Conservation (phyloP, 2,329 filamentous ascomycete genomes). For the Didymosphaeria variabile region DNA sequence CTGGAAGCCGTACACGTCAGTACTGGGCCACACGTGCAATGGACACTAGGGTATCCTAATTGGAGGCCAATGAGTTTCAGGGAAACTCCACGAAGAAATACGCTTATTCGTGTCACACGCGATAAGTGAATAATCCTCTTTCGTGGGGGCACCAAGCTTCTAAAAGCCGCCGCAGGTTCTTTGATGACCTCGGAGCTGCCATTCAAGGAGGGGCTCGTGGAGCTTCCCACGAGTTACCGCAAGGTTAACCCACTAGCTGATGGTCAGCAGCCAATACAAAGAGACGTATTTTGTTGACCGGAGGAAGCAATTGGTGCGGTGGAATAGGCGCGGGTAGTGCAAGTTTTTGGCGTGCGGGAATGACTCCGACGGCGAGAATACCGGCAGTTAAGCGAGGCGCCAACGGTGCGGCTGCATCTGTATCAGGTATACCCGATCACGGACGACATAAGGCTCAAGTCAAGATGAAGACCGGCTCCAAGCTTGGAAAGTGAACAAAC, state of each 20-base stretch:
- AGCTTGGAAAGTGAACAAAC: neutral
- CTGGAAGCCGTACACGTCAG: slow-evolving; percentile 1
- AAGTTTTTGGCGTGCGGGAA: slow-evolving; percentile 12
- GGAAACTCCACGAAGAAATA: neutral
- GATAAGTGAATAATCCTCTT: slow-evolving; percentile 23
- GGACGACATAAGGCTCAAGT: neutral
- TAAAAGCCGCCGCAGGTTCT: slow-evolving; percentile 21
- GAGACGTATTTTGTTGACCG: slow-evolving; percentile 26
- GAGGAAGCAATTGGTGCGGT: slow-evolving; percentile 29
- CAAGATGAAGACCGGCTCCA: neutral
- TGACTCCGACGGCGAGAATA: slow-evolving; percentile 14
- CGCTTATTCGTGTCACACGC: neutral
- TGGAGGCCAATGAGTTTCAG: neutral
- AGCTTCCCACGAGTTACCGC: slow-evolving; percentile 20
- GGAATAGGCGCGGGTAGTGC: slow-evolving; percentile 20
- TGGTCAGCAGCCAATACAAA: slow-evolving; percentile 36
- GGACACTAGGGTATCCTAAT: neutral
- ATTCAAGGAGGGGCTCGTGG: slow-evolving; percentile 29
- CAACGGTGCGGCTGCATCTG: neutral
- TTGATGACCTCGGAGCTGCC: slow-evolving; percentile 17
- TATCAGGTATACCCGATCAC: too few species aligned
- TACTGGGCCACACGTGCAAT: neutral
- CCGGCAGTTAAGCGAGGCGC: slow-evolving; percentile 10
- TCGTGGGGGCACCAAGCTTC: slow-evolving; percentile 25
- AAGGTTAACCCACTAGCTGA: slow-evolving; percentile 21